Evolutionary conservation across 2,329 filamentous ascomycete species (phyloP).

Genomic region (Microdochium paspali): DNA sequence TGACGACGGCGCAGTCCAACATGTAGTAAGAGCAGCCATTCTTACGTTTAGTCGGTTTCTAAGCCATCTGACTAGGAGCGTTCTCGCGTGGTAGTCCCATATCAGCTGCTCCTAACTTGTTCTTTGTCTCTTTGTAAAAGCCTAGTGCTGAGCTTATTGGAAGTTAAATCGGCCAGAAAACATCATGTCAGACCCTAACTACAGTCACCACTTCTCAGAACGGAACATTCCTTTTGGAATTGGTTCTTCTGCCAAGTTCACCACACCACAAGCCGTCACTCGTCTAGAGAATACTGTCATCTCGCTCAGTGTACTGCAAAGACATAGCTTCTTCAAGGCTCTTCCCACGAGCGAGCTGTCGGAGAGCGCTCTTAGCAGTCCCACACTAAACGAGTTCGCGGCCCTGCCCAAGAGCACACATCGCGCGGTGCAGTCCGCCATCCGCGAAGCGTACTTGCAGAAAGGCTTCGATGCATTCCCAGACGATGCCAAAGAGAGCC

Average conservation of each 20-base stretch:
- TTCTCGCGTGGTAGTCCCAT: too few species aligned
- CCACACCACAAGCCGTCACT: conserved; percentile 34
- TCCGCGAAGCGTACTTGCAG: conserved; percentile 24
- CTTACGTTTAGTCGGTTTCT: too few species aligned
- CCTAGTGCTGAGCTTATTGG: too few species aligned
- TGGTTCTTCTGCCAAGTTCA: conserved; percentile 28
- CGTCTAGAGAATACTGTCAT: conserved; percentile 39
- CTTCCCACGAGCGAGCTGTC: conserved; percentile 9
- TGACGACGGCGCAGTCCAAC: conserved; percentile 5
- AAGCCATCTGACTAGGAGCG: too few species aligned
- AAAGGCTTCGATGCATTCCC: conserved; percentile 10
- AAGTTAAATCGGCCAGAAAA: neutral
- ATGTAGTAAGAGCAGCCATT: neutral
- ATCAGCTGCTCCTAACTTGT: too few species aligned
- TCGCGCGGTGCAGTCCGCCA: conserved; percentile 25
- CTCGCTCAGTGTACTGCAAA: conserved; percentile 35
- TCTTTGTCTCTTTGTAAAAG: too few species aligned
- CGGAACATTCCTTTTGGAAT: conserved; percentile 45
- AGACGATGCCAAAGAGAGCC: neutral
- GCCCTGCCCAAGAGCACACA: conserved; percentile 28
- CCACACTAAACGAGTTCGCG: conserved; percentile 39
- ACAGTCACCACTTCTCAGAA: conserved; percentile 35
- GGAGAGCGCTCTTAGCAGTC: conserved; percentile 17
- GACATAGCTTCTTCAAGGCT: conserved; percentile 12
- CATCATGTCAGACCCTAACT: conserved; percentile 1